Evolutionary conservation across 228 moss, liverwort and hornwort species (phyloP), one percentile per base, ranked within the genome.

Genomic region (Sphagnum magellanicum): DNA sequence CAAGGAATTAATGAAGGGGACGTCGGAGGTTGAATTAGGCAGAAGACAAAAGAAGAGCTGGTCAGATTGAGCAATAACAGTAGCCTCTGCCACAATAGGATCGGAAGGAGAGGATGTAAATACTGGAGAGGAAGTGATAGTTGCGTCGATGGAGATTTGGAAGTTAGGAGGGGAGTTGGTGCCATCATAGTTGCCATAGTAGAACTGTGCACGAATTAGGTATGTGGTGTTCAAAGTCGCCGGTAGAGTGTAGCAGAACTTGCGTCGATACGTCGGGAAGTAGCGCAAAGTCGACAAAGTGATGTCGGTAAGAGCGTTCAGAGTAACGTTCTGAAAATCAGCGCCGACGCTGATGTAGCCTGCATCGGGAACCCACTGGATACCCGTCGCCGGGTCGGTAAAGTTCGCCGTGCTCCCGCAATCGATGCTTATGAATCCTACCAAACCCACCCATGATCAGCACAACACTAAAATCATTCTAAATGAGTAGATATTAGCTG

Each of bases 1-100:
- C 8, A 85, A 70, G 53, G 71, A 63, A 52, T 72, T 85, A 46
- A 85, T 73, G 8, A 85, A 85, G 4, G 84, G 81, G 8, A 69
- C 76, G 72, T 72, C 78, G 32, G 32, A 32, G 5, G 32, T 51
- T 6, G 11, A n/a, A 3, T 6, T 52, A 46, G 75, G 84, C 14
- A 68, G 78, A 5, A 81, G 76, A 59, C 78, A 84, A 51, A 81
- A 66, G 17, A 78, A 70, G 8, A 81, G 71, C 4, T 58, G 63
- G n/a, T 32, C 10, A 12, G 74, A 65, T 14, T 59, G 60, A 4
- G 84, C 76, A 5, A 70, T 60, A 66, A 74, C 65, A 60, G 66
- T 71, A n/a, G 71, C 73, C 59, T 84, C 84, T 32, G 32, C 32
- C 32, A 32, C 32, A 32, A 32, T 3, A 32, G 32, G 32, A 32